Conservation (phyloP, 768 basidiomycete genomes). For the Bullera alba region DNA sequence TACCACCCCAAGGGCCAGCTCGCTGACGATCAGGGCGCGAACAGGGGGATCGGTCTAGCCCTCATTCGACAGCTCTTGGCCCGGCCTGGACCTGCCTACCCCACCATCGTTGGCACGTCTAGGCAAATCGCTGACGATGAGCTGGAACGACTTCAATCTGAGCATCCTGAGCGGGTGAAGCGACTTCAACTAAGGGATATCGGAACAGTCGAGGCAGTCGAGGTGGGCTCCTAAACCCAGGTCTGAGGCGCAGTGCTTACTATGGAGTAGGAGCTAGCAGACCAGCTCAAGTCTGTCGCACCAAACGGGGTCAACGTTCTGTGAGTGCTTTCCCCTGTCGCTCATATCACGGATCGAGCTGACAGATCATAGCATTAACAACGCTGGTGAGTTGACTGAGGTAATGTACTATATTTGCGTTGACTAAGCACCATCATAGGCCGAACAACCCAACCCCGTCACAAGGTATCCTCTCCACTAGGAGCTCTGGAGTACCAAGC, state of each 20-base stretch:
- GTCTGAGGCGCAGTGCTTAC: no score
- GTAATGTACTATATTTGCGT: background rate
- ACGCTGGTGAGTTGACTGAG: no score
- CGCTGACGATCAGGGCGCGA: slow-evolving; percentile 5
- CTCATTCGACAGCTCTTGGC: slow-evolving; percentile 8
- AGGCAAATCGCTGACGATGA: no score
- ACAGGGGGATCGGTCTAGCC: slow-evolving; percentile 9
- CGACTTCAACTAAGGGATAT: slow-evolving; percentile 5
- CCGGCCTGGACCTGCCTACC: background rate
- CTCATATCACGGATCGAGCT: no score
- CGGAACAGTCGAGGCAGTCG: no score
- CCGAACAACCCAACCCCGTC: slow-evolving; percentile 6
- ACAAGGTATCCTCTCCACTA: slow-evolving; percentile 1
- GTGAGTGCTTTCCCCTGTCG: no score
- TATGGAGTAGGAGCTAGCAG: no score
- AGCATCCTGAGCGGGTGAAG: background rate
- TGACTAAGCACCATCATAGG: slow-evolving; percentile 8
- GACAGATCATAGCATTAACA: no score
- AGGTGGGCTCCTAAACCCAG: no score
- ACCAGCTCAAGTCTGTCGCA: no score
- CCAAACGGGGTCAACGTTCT: slow-evolving; percentile 8
- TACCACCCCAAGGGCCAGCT: background rate
- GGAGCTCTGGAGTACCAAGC: slow-evolving; percentile 8
- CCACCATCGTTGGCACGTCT: slow-evolving; percentile 4
- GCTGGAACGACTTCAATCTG: no score